A percentile compares a stretch with the other conserved stretches of the same genome.
These are phyloP conservation scores for Spizellomyces punctatus DNA, from an alignment of 192 early-diverging fungal species.

Conservation along the genomic window DNA sequence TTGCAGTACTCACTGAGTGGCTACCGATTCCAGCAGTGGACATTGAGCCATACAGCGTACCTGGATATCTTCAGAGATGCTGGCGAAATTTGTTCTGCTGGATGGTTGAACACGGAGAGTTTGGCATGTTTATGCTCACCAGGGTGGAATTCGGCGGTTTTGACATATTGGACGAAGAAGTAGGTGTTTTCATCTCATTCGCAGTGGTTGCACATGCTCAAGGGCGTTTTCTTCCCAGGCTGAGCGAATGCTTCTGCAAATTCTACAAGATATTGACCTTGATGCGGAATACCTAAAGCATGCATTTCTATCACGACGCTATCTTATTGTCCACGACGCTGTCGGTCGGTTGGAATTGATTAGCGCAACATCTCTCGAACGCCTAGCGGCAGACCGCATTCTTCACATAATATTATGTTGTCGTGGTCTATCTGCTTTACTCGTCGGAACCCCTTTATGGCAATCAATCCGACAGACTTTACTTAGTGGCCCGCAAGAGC, in stretches of 20 bases:
- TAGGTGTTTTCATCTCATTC: not conserved
- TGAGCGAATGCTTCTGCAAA: slow-evolving; percentile 15
- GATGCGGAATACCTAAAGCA: slow-evolving; percentile 24
- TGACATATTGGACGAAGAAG: slow-evolving; percentile 16
- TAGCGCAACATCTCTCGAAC: not conserved
- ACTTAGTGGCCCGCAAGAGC: no score
- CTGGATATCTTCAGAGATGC: slow-evolving; percentile 13
- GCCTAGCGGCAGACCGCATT: slow-evolving; percentile 9
- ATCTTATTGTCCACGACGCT: not conserved
- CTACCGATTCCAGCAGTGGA: not conserved
- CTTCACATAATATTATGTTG: slow-evolving; percentile 26
- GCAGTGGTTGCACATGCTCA: not conserved
- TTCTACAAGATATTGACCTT: not conserved
- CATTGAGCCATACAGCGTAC: not conserved
- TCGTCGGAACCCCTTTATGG: slow-evolving; percentile 25
- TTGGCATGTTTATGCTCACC: slow-evolving; percentile 6
- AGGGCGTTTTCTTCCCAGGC: not conserved
- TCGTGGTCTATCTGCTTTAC: slow-evolving; percentile 12
- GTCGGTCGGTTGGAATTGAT: slow-evolving; percentile 3
- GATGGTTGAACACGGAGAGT: slow-evolving; percentile 26
- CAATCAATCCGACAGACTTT: no score
- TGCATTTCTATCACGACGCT: slow-evolving; percentile 12
- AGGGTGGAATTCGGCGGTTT: slow-evolving; percentile 18
- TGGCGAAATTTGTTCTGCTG: slow-evolving; percentile 24
- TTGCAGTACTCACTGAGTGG: slow-evolving; percentile 29